Conservation (phyloP, 78 protist species). For the Pelomyxa schiedti region DNA sequence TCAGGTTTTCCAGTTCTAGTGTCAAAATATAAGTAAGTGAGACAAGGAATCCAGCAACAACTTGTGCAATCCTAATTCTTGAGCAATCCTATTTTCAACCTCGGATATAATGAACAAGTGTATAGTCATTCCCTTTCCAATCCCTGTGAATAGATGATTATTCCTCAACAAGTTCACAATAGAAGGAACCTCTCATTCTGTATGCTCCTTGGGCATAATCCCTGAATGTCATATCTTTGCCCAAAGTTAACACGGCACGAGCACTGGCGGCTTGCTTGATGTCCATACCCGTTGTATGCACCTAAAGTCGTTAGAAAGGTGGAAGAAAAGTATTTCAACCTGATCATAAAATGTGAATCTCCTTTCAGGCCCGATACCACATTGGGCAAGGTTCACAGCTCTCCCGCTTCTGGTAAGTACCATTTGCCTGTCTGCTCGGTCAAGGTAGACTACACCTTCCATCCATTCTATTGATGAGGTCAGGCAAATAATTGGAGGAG, state of each 20-base stretch:
- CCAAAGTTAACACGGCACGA: conserved; percentile 57
- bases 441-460: conserved; percentile 58
- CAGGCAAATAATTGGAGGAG: too few relatives aligned
- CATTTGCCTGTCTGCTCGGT: conserved; percentile 33
- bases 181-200: conserved; percentile 80
- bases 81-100: not conserved
- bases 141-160: too few relatives aligned
- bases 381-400: conserved; percentile 36
- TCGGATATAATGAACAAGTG: conserved; percentile 41
- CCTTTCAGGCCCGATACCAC: conserved; percentile 21
- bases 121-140: conserved; percentile 59
- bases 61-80: not conserved
- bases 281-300: conserved; percentile 78
- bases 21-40: not conserved
- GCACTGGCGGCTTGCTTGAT: conserved; percentile 58
- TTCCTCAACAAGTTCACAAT: too few relatives aligned
- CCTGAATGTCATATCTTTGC: conserved; percentile 78
- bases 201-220: conserved; percentile 72
- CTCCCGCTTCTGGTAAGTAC: conserved; percentile 8
- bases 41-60: not conserved
- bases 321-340: too few relatives aligned
- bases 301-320: too few relatives aligned
- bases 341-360: conserved; percentile 74
- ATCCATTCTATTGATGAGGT: too few relatives aligned
- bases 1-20: not conserved